phyloP scores from a whole-genome alignment of 2,329 filamentous ascomycete genomes.

The Aspergillus tanneri region DNA sequence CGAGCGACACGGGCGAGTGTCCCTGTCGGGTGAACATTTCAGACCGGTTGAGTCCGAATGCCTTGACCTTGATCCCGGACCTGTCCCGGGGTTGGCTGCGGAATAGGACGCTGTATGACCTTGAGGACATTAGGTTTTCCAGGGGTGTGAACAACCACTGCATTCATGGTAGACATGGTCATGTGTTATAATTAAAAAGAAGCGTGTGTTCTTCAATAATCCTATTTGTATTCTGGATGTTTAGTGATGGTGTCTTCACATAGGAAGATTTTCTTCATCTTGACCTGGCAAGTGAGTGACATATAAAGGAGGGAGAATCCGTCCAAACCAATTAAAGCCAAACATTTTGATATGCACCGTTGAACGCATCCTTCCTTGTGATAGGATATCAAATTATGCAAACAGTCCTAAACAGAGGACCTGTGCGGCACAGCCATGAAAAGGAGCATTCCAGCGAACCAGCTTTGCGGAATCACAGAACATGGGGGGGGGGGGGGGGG shows the following conservation, averaged over 20 bases:
- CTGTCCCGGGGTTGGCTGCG: slow-evolving; percentile 37
- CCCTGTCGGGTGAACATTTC: slow-evolving; percentile 51
- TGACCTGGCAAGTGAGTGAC: no score
- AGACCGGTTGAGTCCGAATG: slow-evolving; percentile 50
- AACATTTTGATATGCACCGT: background rate
- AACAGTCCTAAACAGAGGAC: background rate
- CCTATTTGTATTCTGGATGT: no score
- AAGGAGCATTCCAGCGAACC: no score
- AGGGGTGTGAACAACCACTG: slow-evolving; percentile 42
- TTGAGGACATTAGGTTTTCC: slow-evolving; percentile 44
- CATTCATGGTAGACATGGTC: slow-evolving; percentile 43
- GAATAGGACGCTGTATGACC: slow-evolving; percentile 41
- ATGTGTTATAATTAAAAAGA: background rate
- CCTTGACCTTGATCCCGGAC: slow-evolving; percentile 46
- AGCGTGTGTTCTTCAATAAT: no score
- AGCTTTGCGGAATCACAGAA: no score
- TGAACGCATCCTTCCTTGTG: background rate
- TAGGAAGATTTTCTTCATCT: no score
- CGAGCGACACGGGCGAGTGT: slow-evolving; percentile 43
- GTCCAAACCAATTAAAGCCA: no score
- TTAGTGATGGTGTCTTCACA: no score
- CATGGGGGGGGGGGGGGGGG: no score
- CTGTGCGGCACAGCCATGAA: no score
- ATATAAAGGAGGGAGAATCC: no score
- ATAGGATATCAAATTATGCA: background rate